Base-by-base conservation (phyloP, 495 filamentous ascomycete genomes). In the Penicillium turbatum region DNA sequence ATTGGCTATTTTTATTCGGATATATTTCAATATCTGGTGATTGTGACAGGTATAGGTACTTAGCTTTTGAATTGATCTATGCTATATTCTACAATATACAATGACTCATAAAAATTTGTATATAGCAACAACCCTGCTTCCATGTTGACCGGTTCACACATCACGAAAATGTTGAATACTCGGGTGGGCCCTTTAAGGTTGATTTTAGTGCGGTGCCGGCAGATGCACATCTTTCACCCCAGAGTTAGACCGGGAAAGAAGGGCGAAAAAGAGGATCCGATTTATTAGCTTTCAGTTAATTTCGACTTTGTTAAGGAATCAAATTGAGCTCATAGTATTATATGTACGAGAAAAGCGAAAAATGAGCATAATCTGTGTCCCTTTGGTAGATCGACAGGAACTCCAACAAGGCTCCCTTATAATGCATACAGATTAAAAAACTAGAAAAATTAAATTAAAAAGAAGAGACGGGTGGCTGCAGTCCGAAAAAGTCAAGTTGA, bases 161-260 rank as follows among this genome's bases (percentile, higher is more conserved):
- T 24, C 21, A 24, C 21, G 4, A 39, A 39, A 39, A 39, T 39
- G 32, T 16, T 16, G 35, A 37, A 8, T 16, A 37, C 15, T 35
- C 8, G 32, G 31, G 48, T 55, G 55, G 52, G 48, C 56, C 53
- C 40, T 55, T 62, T 65, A 67, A 67, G 61, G 62, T 67, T 65
- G 56, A 24, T 42, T 54, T 60, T 62, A 67, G 62, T 60, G 62
- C 38, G 44, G 61, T 61, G 57, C 55, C 55, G 61, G 63, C 61
- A 66, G 60, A 65, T 57, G 42, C 41, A 48, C 54, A 45, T 55
- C 55, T 50, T 45, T 59, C 47, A 35, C 48, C 55, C 31, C 44
- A 47, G 45, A 31, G 30, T 38, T 19, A 15, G 42, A 32, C 19
- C 26, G 6, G 11, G 29, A 46, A 34, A 38, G 26, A 10, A 36